These are phyloP conservation scores for Mucuna pruriens DNA, from an alignment of 306 rosid species.

Conservation along the genomic window DNA sequence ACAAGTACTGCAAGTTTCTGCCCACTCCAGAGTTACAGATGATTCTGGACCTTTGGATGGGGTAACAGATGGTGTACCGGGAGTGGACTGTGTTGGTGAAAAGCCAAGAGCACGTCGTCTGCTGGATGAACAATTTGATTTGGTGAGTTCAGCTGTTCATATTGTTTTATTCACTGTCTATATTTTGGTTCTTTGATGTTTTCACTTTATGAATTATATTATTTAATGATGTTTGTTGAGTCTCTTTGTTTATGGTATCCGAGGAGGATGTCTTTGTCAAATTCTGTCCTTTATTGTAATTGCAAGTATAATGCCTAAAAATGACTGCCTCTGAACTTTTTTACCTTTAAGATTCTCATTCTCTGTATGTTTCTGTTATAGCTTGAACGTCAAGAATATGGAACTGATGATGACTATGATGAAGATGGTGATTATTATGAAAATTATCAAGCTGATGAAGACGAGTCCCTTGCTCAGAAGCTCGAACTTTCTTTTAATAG, in stretches of 20 bases:
- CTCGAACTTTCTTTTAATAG: constrained; percentile 57
- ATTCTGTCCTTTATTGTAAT: not conserved
- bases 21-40: constrained; percentile 23
- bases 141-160: constrained; percentile 55
- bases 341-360: constrained; percentile 13
- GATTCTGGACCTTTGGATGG: constrained; percentile 30
- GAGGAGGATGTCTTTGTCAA: not conserved
- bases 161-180: not conserved
- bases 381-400: constrained; percentile 81
- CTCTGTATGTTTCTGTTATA: constrained; percentile 36
- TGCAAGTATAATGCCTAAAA: not conserved
- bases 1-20: constrained; percentile 30
- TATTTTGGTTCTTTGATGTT: not conserved
- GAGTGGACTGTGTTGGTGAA: constrained; percentile 41
- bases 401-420: constrained; percentile 41
- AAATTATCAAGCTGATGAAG: constrained; percentile 61
- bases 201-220: not conserved
- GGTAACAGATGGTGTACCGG: constrained; percentile 20
- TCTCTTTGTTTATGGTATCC: not conserved
- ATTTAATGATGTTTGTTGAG: not conserved
- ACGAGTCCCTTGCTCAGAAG: constrained; percentile 70
- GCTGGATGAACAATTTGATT: constrained; percentile 87
- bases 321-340: not conserved
- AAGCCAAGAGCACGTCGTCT: constrained; percentile 65
- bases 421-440: constrained; percentile 48